Conservation (phyloP, 208 protist species). For the Trypanosoma melophagium region DNA sequence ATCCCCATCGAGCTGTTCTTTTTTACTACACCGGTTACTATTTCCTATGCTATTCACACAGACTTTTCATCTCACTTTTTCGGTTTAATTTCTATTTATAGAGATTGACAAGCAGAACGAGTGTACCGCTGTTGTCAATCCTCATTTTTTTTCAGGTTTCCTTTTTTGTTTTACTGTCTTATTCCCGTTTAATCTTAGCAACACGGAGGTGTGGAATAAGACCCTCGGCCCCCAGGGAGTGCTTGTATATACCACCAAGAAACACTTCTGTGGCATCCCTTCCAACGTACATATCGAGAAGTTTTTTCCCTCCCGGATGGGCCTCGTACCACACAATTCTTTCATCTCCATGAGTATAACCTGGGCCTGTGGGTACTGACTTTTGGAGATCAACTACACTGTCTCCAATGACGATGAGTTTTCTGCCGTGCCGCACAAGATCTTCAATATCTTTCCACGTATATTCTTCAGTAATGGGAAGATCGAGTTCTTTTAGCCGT, state of each 20-base stretch:
- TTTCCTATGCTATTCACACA: no score
- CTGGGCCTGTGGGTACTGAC: conserved; percentile 48
- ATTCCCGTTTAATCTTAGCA: conserved; percentile 39
- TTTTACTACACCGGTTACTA: no score
- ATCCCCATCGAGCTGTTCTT: background rate
- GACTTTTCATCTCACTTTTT: no score
- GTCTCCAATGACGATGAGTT: conserved; percentile 66
- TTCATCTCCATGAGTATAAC: conserved; percentile 69
- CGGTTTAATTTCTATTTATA: conserved; percentile 7
- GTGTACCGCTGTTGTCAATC: conserved; percentile 11
- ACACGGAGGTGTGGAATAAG: conserved; percentile 69
- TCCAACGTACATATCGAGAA: conserved; percentile 73
- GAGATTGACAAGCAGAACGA: background rate
- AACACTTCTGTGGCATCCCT: conserved; percentile 79
- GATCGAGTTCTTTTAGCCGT: conserved; percentile 45
- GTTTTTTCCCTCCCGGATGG: conserved; percentile 77
- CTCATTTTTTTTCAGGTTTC: conserved; percentile 23
- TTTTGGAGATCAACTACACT: conserved; percentile 69
- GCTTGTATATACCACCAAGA: conserved; percentile 68
- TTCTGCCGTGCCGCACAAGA: conserved; percentile 57
- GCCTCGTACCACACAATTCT: conserved; percentile 63
- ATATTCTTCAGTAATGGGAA: conserved; percentile 39
- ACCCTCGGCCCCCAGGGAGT: conserved; percentile 61
- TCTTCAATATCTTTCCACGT: conserved; percentile 67
- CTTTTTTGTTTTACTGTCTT: conserved; percentile 7